Base-by-base conservation (phyloP, 345 rosid species). In the Eucalyptus marginata region DNA sequence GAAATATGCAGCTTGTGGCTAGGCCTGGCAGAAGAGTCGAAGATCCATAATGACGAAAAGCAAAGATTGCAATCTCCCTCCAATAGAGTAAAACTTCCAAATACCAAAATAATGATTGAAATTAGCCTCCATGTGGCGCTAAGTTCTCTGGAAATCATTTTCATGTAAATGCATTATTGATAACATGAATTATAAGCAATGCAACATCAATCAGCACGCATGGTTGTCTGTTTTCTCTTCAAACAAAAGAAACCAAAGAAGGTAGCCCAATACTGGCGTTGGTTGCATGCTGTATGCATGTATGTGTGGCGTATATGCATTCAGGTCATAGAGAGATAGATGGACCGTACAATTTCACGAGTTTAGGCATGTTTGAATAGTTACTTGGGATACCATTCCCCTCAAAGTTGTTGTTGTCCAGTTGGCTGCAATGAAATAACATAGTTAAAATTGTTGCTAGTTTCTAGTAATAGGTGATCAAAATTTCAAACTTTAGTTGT, bases 351-450 rank as follows among this genome's bases (percentile, higher is more conserved):
- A 98, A 58, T 90, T 98, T 98, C 93, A 94, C 90, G 88, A 98
- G 94, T 62, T 93, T 94, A 62, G 96, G 87, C 97, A 98, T 96
- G 93, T 94, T 94, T 87, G 93, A 92, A 87, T 95, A 98, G 87
- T 97, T 90, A 86, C 36, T 89, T 62, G 99, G 99, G 90, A 98
- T 98, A 16, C 94, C 88, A 66, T 89, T 92, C 91, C 99, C 98
- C 47, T 93, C 94, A 81, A 98, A 98, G 91, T 95, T 92, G 94
- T 98, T 98, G 92, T 98, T 98, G 91, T 98, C 99, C 47, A 98
- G 94, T 89, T 98, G 99, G 84, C 99, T 98, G 95, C 93, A 93
- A 91, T 89, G 92, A 3, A 31, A 64, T 24, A 36, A 36, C 46
- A 76, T 76, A 36, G 46, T 76, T 36, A 36, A 76, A 76, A 76